Evolutionary conservation across 164 flowering plant species (phyloP).

Genomic region (Piper betle): DNA sequence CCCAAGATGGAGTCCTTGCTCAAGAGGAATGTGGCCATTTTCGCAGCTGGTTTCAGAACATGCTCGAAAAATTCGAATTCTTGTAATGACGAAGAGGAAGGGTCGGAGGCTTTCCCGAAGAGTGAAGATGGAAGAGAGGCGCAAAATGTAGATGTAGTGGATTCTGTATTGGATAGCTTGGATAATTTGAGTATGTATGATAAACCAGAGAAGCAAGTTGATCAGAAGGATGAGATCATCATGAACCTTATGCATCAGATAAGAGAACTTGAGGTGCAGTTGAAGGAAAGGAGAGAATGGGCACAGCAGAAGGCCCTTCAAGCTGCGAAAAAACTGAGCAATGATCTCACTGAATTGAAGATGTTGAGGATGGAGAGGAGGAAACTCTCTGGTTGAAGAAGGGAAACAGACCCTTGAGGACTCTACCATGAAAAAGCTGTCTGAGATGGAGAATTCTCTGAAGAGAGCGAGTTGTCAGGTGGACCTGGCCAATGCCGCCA

Average conservation of each 20-base stretch:
- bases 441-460: constrained; percentile 87
- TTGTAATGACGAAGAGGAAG: constrained; percentile 12
- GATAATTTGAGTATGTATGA: constrained; percentile 73
- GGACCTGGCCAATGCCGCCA: constrained; percentile 86
- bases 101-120: constrained; percentile 13
- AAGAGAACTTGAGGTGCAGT: constrained; percentile 67
- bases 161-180: constrained; percentile 57
- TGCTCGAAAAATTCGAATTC: constrained; percentile 42
- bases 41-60: constrained; percentile 76
- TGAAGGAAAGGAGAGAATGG: constrained; percentile 89
- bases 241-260: constrained; percentile 50
- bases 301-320: constrained; percentile 97
- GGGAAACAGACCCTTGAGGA: constrained; percentile 77
- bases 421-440: constrained; percentile 70
- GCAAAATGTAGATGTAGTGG: constrained; percentile 39
- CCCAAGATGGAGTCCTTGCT: constrained; percentile 68
- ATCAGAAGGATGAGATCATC: constrained; percentile 65
- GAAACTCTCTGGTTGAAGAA: constrained; percentile 76
- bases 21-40: constrained; percentile 67
- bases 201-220: constrained; percentile 37
- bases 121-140: constrained; percentile 24
- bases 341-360: constrained; percentile 83
- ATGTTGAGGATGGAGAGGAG: constrained; percentile 80
- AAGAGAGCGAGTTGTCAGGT: constrained; percentile 89
- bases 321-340: constrained; percentile 87